A percentile compares a stretch with the other conserved stretches of the same genome.
phyloP scores from a whole-genome alignment of 2,329 filamentous ascomycete species.

The Talaromyces atroroseus region DNA sequence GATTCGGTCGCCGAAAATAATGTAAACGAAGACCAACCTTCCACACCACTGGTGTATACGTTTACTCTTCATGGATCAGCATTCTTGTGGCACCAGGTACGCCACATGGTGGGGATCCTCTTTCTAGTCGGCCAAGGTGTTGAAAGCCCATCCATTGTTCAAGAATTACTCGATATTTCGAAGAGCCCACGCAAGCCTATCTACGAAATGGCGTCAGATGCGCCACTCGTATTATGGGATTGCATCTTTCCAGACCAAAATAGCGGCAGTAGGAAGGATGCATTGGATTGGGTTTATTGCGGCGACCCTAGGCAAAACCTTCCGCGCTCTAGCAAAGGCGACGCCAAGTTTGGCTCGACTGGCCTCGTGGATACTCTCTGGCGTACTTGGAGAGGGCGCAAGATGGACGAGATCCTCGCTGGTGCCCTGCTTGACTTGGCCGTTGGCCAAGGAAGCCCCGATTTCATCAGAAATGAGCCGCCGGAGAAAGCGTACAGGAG shows the following conservation, averaged over 20 bases:
- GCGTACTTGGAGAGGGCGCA: constrained; percentile 73
- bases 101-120: constrained; percentile 87
- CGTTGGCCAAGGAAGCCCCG: constrained; percentile 39
- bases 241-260: constrained; percentile 70
- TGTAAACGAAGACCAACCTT: constrained; percentile 26
- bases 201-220: constrained; percentile 87
- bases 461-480: constrained; percentile 20
- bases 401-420: constrained; percentile 85
- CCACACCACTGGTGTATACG: constrained; percentile 65
- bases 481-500: constrained; percentile 31
- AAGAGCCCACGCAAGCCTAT: constrained; percentile 70
- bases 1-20: constrained; percentile 37
- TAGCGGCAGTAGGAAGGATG: constrained; percentile 49
- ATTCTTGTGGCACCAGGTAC: constrained; percentile 97
- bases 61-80: constrained; percentile 86
- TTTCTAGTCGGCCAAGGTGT: constrained; percentile 88
- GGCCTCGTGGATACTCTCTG: constrained; percentile 72
- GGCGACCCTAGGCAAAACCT: constrained; percentile 54
- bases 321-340: constrained; percentile 41
- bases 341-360: constrained; percentile 58
- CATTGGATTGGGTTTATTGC: constrained; percentile 71
- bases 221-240: constrained; percentile 91
- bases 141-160: constrained; percentile 68
- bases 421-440: constrained; percentile 64
- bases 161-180: constrained; percentile 66